A percentile compares a stretch with the other conserved stretches of the same genome.
Conservation (phyloP, 1,139 yeast genomes). For the Magnusiomyces fungicola region DNA sequence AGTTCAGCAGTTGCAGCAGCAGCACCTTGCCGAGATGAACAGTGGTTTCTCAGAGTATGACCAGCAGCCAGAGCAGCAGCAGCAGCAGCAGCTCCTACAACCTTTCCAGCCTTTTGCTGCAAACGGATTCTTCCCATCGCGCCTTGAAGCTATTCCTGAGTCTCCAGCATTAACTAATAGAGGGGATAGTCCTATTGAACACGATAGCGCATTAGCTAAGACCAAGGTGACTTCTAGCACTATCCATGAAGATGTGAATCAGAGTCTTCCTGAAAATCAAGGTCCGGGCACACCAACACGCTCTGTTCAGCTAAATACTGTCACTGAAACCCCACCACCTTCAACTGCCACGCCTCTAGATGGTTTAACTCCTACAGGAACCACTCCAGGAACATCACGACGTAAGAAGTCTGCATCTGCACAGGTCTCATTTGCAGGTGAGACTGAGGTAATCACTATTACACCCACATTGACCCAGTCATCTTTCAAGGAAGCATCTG, state of each 20-base stretch:
- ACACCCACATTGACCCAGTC: not conserved
- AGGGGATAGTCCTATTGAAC: not conserved
- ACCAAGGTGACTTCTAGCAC: too few species aligned
- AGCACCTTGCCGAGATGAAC: not conserved
- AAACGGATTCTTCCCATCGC: not conserved
- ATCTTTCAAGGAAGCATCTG: not conserved
- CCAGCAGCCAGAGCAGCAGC: not conserved
- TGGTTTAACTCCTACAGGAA: not conserved
- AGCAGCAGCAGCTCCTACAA: not conserved
- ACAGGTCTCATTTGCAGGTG: not conserved
- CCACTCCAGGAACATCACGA: not conserved
- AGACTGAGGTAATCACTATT: not conserved
- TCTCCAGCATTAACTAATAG: not conserved
- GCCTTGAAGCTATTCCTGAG: conserved; percentile 2
- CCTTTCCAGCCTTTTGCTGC: too few species aligned
- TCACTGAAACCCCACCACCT: too few species aligned
- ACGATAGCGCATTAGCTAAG: too few species aligned
- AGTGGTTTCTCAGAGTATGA: too few species aligned
- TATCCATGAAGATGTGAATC: too few species aligned
- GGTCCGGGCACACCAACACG: too few species aligned
- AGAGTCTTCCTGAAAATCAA: too few species aligned
- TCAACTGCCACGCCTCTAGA: not conserved
- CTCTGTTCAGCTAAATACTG: too few species aligned
- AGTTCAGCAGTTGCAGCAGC: not conserved
- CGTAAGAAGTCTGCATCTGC: not conserved